Evolutionary conservation across 371 early-diverging fungal genomes (phyloP), one percentile per base, ranked within the genome.

Genomic region (Apophysomyces trapeziformis): DNA sequence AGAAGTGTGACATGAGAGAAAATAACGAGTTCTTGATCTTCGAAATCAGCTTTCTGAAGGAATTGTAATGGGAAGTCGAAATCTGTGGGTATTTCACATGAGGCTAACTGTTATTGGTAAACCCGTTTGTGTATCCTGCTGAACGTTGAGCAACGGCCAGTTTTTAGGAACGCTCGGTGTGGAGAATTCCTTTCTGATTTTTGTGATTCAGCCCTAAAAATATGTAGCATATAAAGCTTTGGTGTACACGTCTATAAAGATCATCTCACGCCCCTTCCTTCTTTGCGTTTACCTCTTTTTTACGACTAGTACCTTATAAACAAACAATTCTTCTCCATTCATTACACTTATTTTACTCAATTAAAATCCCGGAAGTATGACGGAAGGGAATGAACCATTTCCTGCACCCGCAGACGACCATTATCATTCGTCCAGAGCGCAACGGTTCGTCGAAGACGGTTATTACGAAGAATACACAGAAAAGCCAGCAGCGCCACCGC

Each of bases 381-480:
- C 54, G 21, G 54, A 21, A 50, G 54, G 21, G 54, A 50, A 50
- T 32, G 21, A 50, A 50, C 7, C n/a, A 21, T 50, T 50, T 8
- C 9, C 54, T 50, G 21, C 21, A 21, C 54, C 21, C 16, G 8
- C 54, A 9, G 54, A 50, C 21, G 54, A 50, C 5, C 54, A 50
- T 26, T 50, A 18, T 21, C 21, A 50, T 50, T 18, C 54, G 9
- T 21, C n/a, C 9, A 26, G 21, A 50, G 21, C 16, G 36, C 5
- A 12, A 36, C 21, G 12, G 38, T 13, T 16, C 68, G 44, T 60
- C 7, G 61, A 68, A 18, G 54, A 61, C 6, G 63, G 61, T 36
- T 68, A 47, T 35, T 64, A 70, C 63, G 74, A 76, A 47, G 71
- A 76, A 45, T 76, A 76, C 47, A 54, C 68, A 36, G 74, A 73